A percentile compares a stretch with the other conserved stretches of the same genome.
phyloP scores from a whole-genome alignment of 2,329 filamentous ascomycete species.

The Diaporthe sp. region DNA sequence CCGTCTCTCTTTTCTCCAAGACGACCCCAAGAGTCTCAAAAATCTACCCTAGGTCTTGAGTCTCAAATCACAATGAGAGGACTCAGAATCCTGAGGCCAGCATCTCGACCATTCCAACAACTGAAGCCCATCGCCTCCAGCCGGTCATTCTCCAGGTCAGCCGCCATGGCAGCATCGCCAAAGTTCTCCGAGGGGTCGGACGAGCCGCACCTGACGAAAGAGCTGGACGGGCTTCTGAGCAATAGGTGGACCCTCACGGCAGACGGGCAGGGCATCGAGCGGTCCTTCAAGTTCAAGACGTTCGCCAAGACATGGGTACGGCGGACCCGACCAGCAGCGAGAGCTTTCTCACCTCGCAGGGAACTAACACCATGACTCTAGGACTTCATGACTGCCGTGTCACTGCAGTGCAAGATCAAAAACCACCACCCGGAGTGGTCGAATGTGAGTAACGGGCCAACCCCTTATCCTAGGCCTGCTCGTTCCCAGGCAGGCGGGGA shows the following conservation, averaged over 20 bases:
- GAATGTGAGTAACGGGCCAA: slow-evolving; percentile 64
- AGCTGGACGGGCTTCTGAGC: slow-evolving; percentile 54
- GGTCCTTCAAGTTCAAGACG: slow-evolving; percentile 74
- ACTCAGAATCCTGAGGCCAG: neutral
- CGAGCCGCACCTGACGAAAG: slow-evolving; percentile 51
- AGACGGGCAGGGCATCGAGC: slow-evolving; percentile 69
- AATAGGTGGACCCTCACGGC: slow-evolving; percentile 65
- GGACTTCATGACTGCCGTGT: slow-evolving; percentile 83
- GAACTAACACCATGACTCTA: slow-evolving; percentile 47
- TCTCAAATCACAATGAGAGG: slow-evolving; percentile 9
- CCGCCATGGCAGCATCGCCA: slow-evolving; percentile 38
- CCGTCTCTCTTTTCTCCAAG: neutral
- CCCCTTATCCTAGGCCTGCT: neutral
- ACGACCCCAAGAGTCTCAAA: neutral
- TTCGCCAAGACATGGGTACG: slow-evolving; percentile 76
- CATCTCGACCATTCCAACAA: neutral
- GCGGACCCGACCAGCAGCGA: neutral
- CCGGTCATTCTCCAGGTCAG: slow-evolving; percentile 21
- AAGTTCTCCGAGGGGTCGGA: slow-evolving; percentile 64
- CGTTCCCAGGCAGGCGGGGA: neutral
- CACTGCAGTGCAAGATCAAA: slow-evolving; percentile 75
- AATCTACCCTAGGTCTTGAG: too few species aligned
- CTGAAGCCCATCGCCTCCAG: neutral
- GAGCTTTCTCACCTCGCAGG: too few species aligned
- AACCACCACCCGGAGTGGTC: slow-evolving; percentile 85